phyloP scores from a whole-genome alignment of 441 rosid genomes.

The Arabidopsis lyrata region DNA sequence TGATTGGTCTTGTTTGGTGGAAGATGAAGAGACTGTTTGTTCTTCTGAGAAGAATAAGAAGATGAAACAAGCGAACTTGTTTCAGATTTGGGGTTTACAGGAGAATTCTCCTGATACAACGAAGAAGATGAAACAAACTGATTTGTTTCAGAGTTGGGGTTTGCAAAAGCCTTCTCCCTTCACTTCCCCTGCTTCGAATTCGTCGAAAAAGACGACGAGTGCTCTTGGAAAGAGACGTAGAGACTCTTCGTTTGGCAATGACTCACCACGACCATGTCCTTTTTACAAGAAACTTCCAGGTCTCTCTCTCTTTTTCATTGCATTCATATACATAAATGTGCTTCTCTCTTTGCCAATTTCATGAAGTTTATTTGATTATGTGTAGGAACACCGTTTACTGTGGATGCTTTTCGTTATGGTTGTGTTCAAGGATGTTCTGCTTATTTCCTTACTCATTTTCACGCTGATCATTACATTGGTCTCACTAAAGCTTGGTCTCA shows the following conservation, averaged over 20 bases:
- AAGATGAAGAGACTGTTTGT: slow-evolving; percentile 12
- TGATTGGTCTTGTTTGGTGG: slow-evolving; percentile 64
- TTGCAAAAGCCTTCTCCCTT: slow-evolving; percentile 46
- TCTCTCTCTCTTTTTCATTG: slow-evolving; percentile 26
- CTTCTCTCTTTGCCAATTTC: slow-evolving; percentile 21
- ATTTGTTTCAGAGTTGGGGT: slow-evolving; percentile 73
- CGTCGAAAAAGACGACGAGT: slow-evolving; percentile 12
- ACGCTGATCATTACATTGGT: slow-evolving; percentile 81
- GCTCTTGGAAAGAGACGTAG: slow-evolving; percentile 21
- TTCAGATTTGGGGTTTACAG: slow-evolving; percentile 66
- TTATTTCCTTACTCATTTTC: slow-evolving; percentile 84
- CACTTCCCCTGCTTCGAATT: slow-evolving; percentile 41
- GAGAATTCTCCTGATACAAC: slow-evolving; percentile 34
- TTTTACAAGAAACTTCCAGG: slow-evolving; percentile 85
- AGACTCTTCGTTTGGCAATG: slow-evolving; percentile 28
- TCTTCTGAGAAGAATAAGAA: slow-evolving; percentile 19
- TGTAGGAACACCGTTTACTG: slow-evolving; percentile 73
- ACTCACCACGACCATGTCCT: slow-evolving; percentile 64
- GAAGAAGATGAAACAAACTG: slow-evolving; percentile 59
- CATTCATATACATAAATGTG: neutral
- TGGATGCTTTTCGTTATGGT: slow-evolving; percentile 87
- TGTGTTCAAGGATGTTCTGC: slow-evolving; percentile 67
- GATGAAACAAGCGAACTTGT: slow-evolving; percentile 49
- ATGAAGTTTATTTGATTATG: neutral
- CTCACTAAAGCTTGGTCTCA: slow-evolving; percentile 76